A percentile compares a stretch with the other conserved stretches of the same genome.
phyloP scores from a whole-genome alignment of 208 protist genomes.

The Leishmania gerbilli region DNA sequence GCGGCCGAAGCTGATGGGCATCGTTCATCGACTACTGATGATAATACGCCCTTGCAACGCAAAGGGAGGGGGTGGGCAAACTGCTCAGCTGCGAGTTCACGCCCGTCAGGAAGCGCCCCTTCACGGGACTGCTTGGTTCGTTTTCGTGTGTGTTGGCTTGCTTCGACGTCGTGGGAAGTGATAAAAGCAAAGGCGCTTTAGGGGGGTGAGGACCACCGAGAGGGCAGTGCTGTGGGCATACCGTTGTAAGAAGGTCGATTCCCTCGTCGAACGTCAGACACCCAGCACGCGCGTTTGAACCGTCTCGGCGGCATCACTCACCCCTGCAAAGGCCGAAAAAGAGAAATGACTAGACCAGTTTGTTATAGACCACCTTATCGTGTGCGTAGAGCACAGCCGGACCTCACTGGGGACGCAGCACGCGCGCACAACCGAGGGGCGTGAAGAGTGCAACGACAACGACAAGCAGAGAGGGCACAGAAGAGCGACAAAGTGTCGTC shows the following conservation, averaged over 20 bases:
- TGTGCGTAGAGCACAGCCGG: not conserved
- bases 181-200: not conserved
- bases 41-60: too few species aligned
- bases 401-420: not conserved
- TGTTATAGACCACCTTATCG: not conserved
- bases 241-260: conserved; percentile 24
- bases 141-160: not conserved
- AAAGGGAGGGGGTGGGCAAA: too few species aligned
- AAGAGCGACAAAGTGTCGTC: not conserved
- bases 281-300: not conserved
- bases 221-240: conserved; percentile 11
- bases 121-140: not conserved
- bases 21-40: too few species aligned
- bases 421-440: not conserved
- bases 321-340: not conserved
- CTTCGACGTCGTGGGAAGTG: not conserved
- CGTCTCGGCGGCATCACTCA: not conserved
- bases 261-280: conserved; percentile 39
- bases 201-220: not conserved
- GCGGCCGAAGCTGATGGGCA: not conserved
- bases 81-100: not conserved
- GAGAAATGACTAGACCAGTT: conserved; percentile 10
- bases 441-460: not conserved
- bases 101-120: not conserved
- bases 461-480: not conserved